Base-by-base conservation (phyloP, 805 yeast genomes). In the Zygoascus ofunaensis region DNA sequence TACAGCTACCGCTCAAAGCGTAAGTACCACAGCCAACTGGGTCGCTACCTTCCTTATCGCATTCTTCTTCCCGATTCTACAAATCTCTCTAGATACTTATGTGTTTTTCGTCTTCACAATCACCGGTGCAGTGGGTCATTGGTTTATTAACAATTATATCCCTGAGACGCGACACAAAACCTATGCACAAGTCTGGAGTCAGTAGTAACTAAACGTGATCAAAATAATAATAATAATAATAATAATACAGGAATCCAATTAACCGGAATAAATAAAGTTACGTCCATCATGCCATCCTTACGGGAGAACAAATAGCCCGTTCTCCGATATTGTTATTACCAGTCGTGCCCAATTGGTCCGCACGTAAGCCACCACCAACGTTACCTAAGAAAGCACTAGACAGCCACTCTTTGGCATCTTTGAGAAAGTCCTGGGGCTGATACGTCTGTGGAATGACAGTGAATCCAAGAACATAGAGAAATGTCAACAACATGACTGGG, bases 1-100 rank as follows among this genome's bases (percentile, higher is more conserved):
- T 1, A 79, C 79, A 46, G 89, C 89, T 2, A 70, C 79, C 37
- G 97, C 97, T 0, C 98, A 92, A 64, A 81, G 95, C 59, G 82
- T 85, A 70, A 97, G 95, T 10, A 87, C 92, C 0, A 76, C 86
- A 12, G 76, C 85, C 67, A 92, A 90, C 61, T 90, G 97, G 97
- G 54, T 85, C 8, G 82, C 95, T 7, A 87, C 96, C 0, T 90
- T 92, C 56, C 53, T 79, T 0, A 53, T 64, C 22, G 96, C 95
- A 1, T 82, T 72, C 49, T 57, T 79, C 18, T 90, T 92, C 70
- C 98, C 98, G 1, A 63, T 80, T 3, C 60, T 84, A 21, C 79
- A 81, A 59, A 63, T 66, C 12, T 50, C 62, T 45, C 60, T 89
- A 34, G 96, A 95, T 7, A 87, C 95, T 0, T 77, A 74, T 39